Conservation (phyloP, 495 filamentous ascomycete genomes). For the Tuber umbilicatum region DNA sequence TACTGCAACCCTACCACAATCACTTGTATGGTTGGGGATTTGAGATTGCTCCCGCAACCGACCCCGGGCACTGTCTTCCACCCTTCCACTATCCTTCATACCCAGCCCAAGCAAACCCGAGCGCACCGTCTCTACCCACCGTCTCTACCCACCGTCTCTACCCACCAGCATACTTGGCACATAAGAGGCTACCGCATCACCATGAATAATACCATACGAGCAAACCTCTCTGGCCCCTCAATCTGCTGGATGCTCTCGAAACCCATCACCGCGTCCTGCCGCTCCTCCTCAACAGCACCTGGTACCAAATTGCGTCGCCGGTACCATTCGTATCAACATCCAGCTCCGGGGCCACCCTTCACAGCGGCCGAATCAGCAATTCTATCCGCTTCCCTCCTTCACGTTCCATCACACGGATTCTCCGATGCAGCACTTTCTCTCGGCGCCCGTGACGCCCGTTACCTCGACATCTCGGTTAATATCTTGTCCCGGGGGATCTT, state of each 20-base stretch:
- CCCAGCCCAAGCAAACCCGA: neutral
- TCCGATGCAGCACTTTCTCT: conserved; percentile 60
- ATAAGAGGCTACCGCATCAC: conserved; percentile 15
- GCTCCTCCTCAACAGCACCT: conserved; percentile 17
- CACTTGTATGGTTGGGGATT: neutral
- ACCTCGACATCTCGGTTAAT: conserved; percentile 77
- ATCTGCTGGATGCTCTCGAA: conserved; percentile 1
- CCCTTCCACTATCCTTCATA: neutral
- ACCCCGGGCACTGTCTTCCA: neutral
- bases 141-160: conserved; percentile 16
- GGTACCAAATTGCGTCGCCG: conserved; percentile 35
- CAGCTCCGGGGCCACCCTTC: conserved; percentile 57
- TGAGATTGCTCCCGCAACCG: neutral
- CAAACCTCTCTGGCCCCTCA: conserved; percentile 2
- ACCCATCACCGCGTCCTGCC: neutral
- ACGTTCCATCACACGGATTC: conserved; percentile 81
- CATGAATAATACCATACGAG: conserved; percentile 26
- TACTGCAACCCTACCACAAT: neutral
- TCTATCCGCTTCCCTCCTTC: conserved; percentile 68
- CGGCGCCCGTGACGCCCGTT: conserved; percentile 74
- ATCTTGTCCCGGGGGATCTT: conserved; percentile 73
- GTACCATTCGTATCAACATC: conserved; percentile 70
- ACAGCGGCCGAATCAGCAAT: conserved; percentile 64
- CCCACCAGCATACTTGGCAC: conserved; percentile 9
- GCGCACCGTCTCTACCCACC: conserved; percentile 15